Evolutionary conservation across 2,329 filamentous ascomycete genomes (phyloP).

Genomic region (Fusarium sp.): DNA sequence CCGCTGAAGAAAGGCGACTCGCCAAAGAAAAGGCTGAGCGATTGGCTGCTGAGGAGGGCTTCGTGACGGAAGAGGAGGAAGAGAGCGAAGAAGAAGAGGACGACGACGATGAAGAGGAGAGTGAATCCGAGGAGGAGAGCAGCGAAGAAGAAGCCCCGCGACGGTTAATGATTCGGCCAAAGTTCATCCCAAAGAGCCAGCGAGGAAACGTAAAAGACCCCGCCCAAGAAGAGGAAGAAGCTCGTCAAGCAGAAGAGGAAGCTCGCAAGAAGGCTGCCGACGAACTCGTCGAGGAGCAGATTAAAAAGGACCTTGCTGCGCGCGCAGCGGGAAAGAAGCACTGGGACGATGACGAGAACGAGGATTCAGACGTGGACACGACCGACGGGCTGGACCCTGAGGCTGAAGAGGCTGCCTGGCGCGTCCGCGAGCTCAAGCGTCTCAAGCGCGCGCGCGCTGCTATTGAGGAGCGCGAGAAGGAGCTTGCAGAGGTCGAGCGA

Average conservation of each 20-base stretch:
- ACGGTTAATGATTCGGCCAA: constrained; percentile 70
- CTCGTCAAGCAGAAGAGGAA: constrained; percentile 65
- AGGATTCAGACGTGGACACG: constrained; percentile 84
- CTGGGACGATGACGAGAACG: constrained; percentile 84
- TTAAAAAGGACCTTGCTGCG: constrained; percentile 83
- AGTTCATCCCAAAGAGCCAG: constrained; percentile 72
- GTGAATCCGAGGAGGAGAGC: constrained; percentile 59
- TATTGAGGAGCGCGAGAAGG: constrained; percentile 85
- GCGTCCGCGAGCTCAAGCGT: constrained; percentile 88
- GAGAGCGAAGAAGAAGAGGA: constrained; percentile 52
- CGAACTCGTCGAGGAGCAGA: constrained; percentile 86
- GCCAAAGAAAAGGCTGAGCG: constrained; percentile 64
- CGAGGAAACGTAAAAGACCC: constrained; percentile 53
- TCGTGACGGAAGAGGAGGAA: constrained; percentile 68
- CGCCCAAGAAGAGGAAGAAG: constrained; percentile 51
- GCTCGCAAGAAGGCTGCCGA: constrained; percentile 78
- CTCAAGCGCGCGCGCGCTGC: constrained; percentile 87
- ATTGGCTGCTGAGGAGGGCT: constrained; percentile 69
- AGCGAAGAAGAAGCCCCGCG: constrained; percentile 70
- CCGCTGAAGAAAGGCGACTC: constrained; percentile 59
- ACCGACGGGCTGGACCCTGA: constrained; percentile 88
- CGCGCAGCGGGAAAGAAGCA: constrained; percentile 81
- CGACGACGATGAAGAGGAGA: constrained; percentile 54
- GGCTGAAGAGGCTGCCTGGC: constrained; percentile 93
- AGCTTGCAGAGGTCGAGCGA: constrained; percentile 90